phyloP scores from a whole-genome alignment of 768 basidiomycete species.

The Hortiboletus flavorubellus region DNA sequence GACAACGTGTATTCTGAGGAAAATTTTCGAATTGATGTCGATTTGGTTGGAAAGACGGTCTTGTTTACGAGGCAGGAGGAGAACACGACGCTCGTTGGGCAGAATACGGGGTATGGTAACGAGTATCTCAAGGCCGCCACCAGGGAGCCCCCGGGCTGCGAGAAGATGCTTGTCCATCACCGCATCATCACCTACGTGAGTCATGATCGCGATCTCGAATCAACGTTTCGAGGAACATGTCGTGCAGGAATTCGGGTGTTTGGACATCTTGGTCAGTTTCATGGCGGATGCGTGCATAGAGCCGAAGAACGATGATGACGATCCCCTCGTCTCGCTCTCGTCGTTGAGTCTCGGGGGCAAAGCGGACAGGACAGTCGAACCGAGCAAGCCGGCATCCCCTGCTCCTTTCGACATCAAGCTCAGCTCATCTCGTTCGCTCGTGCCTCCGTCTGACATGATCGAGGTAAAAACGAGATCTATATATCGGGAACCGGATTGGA shows the following conservation, averaged over 20 bases:
- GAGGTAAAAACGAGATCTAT: conserved; percentile 35
- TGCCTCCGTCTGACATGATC: conserved; percentile 35
- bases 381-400: neutral
- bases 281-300: conserved; percentile 46
- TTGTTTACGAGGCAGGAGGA: conserved; percentile 60
- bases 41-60: conserved; percentile 59
- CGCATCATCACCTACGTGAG: conserved; percentile 63
- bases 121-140: conserved; percentile 63
- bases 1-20: conserved; percentile 20
- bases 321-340: conserved; percentile 25
- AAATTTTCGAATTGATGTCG: conserved; percentile 67
- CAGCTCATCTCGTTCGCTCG: conserved; percentile 25
- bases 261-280: conserved; percentile 58
- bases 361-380: neutral
- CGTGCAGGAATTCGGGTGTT: conserved; percentile 50
- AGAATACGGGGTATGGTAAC: conserved; percentile 48
- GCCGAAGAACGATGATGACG: conserved; percentile 19
- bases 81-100: neutral
- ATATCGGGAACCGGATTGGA: conserved; percentile 47
- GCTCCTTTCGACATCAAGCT: conserved; percentile 18
- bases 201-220: neutral
- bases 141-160: conserved; percentile 44
- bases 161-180: conserved; percentile 53
- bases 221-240: neutral
- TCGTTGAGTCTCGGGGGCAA: conserved; percentile 17